Evolutionary conservation across 208 protist species (phyloP).

Genomic region (Balamuthia mandrillaris): DNA sequence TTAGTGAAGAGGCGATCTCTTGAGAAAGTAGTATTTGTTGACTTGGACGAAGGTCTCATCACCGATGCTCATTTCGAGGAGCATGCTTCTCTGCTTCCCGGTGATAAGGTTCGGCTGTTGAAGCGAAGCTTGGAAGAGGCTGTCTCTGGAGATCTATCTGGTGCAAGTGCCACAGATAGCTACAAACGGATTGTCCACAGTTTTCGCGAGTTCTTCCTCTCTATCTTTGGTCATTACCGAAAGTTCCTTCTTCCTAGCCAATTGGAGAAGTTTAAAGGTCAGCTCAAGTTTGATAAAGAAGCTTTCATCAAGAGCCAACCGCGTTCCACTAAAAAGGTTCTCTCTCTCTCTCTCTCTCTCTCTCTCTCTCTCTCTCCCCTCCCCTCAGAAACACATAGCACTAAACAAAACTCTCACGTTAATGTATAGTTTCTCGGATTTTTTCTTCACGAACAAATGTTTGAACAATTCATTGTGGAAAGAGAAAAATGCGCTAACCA

Average conservation of each 20-base stretch:
- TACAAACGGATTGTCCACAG: background rate
- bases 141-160: background rate
- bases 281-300: too few species aligned
- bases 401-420: too few species aligned
- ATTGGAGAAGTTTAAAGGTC: too few species aligned
- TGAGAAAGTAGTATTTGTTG: slow-evolving; percentile 13
- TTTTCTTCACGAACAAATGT: too few species aligned
- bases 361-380: too few species aligned
- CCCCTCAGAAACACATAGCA: too few species aligned
- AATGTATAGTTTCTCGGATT: too few species aligned
- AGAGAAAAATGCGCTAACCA: too few species aligned
- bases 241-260: background rate
- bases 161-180: background rate
- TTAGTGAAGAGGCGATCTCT: slow-evolving; percentile 6
- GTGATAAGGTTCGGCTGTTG: background rate
- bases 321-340: too few species aligned
- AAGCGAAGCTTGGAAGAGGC: background rate
- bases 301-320: too few species aligned
- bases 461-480: too few species aligned
- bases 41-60: background rate
- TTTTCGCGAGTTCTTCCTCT: slow-evolving; percentile 23
- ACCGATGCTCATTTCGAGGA: slow-evolving; percentile 17
- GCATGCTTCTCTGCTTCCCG: background rate
- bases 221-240: background rate
- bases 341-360: too few species aligned